Evolutionary conservation across 768 basidiomycete species (phyloP).

Genomic region (Auricularia auricula-judae): DNA sequence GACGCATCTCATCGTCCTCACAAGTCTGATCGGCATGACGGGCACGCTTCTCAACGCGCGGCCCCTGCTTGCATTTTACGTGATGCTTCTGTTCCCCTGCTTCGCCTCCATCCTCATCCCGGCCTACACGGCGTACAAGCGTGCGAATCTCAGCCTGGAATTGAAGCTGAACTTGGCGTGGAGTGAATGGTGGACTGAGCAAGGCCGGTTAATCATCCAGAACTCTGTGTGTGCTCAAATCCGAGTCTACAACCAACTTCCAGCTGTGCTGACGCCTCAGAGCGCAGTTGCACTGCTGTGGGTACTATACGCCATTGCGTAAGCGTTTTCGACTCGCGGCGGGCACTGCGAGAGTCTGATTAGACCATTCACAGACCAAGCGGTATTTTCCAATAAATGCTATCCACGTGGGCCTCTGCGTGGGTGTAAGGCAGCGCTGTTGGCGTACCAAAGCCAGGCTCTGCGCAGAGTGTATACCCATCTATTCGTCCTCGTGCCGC

Average conservation of each 20-base stretch:
- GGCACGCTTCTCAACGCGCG: constrained; percentile 58
- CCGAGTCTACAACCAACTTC: not conserved
- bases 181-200: constrained; percentile 49
- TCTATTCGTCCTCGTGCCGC: constrained; percentile 44
- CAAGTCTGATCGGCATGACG: constrained; percentile 46
- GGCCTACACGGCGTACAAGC: constrained; percentile 56
- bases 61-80: constrained; percentile 55
- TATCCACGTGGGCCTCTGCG: constrained; percentile 40
- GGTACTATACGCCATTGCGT: constrained; percentile 47
- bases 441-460: constrained; percentile 37
- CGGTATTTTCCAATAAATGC: constrained; percentile 44
- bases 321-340: constrained; percentile 6
- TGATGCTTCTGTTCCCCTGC: constrained; percentile 56
- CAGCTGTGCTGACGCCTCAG: constrained; percentile 13
- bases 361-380: constrained; percentile 29
- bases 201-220: constrained; percentile 47
- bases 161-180: constrained; percentile 58
- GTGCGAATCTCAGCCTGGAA: constrained; percentile 47
- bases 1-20: constrained; percentile 39
- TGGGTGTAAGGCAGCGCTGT: constrained; percentile 55
- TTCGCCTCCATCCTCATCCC: constrained; percentile 45
- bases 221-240: constrained; percentile 24
- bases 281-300: constrained; percentile 40
- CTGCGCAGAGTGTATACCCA: constrained; percentile 37
- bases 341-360: not conserved